These are phyloP conservation scores for Plantago elongata DNA, from an alignment of 257 asterid genomes.

Conservation along the genomic window DNA sequence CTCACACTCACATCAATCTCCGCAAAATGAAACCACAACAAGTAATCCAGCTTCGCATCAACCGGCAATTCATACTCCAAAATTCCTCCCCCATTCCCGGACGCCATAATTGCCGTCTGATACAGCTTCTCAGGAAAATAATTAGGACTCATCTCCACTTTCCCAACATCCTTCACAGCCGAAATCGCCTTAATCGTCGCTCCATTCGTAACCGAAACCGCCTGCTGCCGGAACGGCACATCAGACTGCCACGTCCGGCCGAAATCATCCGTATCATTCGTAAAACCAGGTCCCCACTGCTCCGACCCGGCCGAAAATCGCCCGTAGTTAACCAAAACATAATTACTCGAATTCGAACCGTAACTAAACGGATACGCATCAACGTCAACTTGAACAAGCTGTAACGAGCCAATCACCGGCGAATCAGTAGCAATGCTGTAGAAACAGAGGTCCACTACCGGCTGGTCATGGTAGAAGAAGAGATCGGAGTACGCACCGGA, in stretches of 20 bases:
- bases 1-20: slow-evolving; percentile 83
- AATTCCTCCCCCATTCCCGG: slow-evolving; percentile 41
- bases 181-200: slow-evolving; percentile 53
- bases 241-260: slow-evolving; percentile 88
- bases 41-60: slow-evolving; percentile 85
- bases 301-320: slow-evolving; percentile 77
- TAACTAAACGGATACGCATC: slow-evolving; percentile 42
- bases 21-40: slow-evolving; percentile 85
- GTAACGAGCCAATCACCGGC: slow-evolving; percentile 70
- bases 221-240: slow-evolving; percentile 27
- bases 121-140: slow-evolving; percentile 75
- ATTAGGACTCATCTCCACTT: slow-evolving; percentile 59
- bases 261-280: slow-evolving; percentile 69
- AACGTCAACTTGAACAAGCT: slow-evolving; percentile 47
- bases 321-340: slow-evolving; percentile 74
- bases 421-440: slow-evolving; percentile 97
- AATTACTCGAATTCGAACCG: slow-evolving; percentile 25
- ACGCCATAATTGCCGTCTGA: slow-evolving; percentile 56
- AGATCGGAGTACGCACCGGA: slow-evolving; percentile 91
- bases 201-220: slow-evolving; percentile 30
- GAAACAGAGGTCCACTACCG: slow-evolving; percentile 62
- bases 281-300: slow-evolving; percentile 94
- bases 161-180: slow-evolving; percentile 37
- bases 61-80: slow-evolving; percentile 67
- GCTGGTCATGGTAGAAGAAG: slow-evolving; percentile 43